These are phyloP conservation scores for Russula abietina DNA, from an alignment of 768 basidiomycete species.

Conservation along the genomic window DNA sequence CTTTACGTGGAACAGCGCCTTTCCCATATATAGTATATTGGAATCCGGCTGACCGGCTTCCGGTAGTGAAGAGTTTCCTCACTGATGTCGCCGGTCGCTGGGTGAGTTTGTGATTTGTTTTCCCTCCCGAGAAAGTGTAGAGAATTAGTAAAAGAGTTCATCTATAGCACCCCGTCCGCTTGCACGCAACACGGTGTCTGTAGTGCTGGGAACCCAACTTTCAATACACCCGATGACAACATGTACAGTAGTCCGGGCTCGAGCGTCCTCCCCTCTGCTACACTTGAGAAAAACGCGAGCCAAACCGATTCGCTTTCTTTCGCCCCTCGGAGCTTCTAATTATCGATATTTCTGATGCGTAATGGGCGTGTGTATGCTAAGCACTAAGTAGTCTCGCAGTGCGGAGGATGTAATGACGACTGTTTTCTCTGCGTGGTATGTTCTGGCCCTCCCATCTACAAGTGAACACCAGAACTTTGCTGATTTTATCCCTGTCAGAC, in stretches of 20 bases:
- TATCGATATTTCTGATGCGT: neutral
- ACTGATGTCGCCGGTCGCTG: neutral
- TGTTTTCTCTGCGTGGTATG: constrained; percentile 9
- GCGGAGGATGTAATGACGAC: neutral
- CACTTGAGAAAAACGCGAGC: constrained; percentile 20
- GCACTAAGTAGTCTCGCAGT: constrained; percentile 9
- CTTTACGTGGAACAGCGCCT: too few relatives aligned
- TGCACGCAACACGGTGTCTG: constrained; percentile 17
- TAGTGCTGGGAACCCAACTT: constrained; percentile 24
- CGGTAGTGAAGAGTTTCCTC: too few relatives aligned
- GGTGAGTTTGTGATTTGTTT: neutral
- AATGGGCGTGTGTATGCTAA: neutral
- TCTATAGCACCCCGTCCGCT: constrained; percentile 4
- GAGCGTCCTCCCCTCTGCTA: constrained; percentile 28
- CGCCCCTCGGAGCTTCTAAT: too few relatives aligned
- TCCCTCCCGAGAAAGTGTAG: too few relatives aligned
- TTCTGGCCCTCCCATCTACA: neutral
- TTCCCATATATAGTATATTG: too few relatives aligned
- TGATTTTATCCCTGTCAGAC: neutral
- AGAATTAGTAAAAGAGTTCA: too few relatives aligned
- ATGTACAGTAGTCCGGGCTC: too few relatives aligned
- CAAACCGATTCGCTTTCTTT: neutral
- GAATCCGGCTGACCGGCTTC: too few relatives aligned
- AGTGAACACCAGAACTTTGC: neutral
- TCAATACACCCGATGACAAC: neutral